phyloP scores from a whole-genome alignment of 331 rosid genomes.

The Cucumis variabilis region DNA sequence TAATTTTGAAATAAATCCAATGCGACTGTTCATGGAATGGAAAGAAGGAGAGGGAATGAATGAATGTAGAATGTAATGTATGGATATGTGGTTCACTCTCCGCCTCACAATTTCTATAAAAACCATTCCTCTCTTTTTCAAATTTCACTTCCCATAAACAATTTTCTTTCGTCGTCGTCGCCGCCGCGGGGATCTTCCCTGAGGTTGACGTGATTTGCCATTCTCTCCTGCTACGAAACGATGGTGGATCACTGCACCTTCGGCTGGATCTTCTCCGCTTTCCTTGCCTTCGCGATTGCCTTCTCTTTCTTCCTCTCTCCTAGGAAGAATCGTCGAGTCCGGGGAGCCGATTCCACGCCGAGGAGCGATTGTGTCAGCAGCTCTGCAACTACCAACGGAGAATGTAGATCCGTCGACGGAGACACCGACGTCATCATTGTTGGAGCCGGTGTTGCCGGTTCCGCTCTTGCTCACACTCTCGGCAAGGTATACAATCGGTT shows the following conservation, averaged over 20 bases:
- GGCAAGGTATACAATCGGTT: conserved; percentile 60
- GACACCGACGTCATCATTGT: conserved; percentile 76
- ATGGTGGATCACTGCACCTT: conserved; percentile 61
- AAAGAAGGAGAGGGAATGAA: neutral
- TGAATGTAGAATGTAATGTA: neutral
- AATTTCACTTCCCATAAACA: neutral
- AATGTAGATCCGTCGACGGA: conserved; percentile 60
- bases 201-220: conserved; percentile 36
- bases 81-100: neutral
- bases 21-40: no score
- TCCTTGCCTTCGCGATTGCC: conserved; percentile 39
- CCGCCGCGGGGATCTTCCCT: conserved; percentile 26
- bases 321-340: conserved; percentile 1
- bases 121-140: neutral
- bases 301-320: conserved; percentile 42
- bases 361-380: conserved; percentile 40
- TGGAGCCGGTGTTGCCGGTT: conserved; percentile 97
- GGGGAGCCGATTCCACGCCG: conserved; percentile 7
- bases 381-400: conserved; percentile 47
- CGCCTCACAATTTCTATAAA: neutral
- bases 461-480: conserved; percentile 94
- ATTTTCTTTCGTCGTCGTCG: conserved; percentile 9
- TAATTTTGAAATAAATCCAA: neutral
- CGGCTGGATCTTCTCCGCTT: conserved; percentile 57
- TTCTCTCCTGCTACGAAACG: conserved; percentile 22